Percentiles rank a stretch among this genome's conserved stretches.
Evolutionary conservation across 225 moss, liverwort and hornwort genomes (phyloP).

Genomic region (Physcomitrellopsis africana): DNA sequence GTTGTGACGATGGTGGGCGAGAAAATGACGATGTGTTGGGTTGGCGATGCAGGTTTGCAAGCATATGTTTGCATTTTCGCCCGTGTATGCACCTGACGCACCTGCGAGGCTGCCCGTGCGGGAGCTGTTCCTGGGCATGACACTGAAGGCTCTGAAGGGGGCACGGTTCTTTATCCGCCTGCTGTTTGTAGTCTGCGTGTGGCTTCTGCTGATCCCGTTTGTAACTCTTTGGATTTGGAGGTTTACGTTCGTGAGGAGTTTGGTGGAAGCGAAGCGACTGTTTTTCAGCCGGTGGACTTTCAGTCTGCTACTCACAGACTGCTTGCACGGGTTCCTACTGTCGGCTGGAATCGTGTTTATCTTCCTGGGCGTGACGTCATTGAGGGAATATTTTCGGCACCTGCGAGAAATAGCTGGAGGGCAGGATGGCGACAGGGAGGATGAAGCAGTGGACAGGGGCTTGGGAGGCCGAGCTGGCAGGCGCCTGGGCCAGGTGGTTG

Average conservation of each 20-base stretch:
- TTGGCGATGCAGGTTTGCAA: slow-evolving; percentile 86
- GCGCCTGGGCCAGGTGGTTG: slow-evolving; percentile 59
- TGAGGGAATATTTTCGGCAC: slow-evolving; percentile 97
- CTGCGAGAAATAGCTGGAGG: slow-evolving; percentile 80
- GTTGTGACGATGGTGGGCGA: slow-evolving; percentile 5
- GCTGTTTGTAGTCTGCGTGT: slow-evolving; percentile 84
- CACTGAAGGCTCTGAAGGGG: slow-evolving; percentile 78
- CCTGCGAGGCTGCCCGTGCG: slow-evolving; percentile 87
- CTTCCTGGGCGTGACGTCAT: slow-evolving; percentile 96
- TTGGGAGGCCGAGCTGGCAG: slow-evolving; percentile 82
- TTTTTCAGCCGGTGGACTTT: slow-evolving; percentile 87
- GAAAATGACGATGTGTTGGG: slow-evolving; percentile 14
- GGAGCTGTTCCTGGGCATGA: slow-evolving; percentile 87
- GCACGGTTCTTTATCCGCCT: slow-evolving; percentile 80
- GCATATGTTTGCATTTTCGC: slow-evolving; percentile 96
- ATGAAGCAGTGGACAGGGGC: slow-evolving; percentile 71
- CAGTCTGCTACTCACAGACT: slow-evolving; percentile 88
- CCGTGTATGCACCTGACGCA: slow-evolving; percentile 90
- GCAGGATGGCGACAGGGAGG: slow-evolving; percentile 62
- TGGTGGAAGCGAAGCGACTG: slow-evolving; percentile 84
- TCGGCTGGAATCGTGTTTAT: slow-evolving; percentile 99
- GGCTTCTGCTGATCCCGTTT: slow-evolving; percentile 94
- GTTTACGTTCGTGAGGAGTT: slow-evolving; percentile 95
- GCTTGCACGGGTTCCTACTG: slow-evolving; percentile 92
- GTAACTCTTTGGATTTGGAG: slow-evolving; percentile 99